Percentiles rank a stretch among this genome's conserved stretches.
phyloP scores from a whole-genome alignment of 306 rosid genomes.

The Cicer cuneatum region DNA sequence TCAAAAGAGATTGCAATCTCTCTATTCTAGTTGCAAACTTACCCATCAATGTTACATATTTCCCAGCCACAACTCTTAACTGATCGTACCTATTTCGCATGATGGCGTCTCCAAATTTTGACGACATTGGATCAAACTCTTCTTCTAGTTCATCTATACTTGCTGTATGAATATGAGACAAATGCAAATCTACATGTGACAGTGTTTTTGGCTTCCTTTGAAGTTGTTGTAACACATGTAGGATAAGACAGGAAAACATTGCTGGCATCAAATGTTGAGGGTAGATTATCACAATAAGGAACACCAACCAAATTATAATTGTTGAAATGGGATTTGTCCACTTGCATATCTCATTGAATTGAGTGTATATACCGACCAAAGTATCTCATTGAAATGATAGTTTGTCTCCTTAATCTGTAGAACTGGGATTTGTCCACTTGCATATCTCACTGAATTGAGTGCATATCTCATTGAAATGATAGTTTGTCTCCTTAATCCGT shows the following conservation, averaged over 20 bases:
- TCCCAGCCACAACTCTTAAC: slow-evolving; percentile 44
- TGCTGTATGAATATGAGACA: slow-evolving; percentile 47
- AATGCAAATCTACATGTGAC: slow-evolving; percentile 44
- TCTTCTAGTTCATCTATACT: slow-evolving; percentile 55
- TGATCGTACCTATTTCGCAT: slow-evolving; percentile 47
- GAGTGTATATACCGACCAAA: slow-evolving; percentile 1
- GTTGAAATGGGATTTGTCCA: slow-evolving; percentile 42
- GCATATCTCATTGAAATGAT: too few species aligned
- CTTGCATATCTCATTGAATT: slow-evolving; percentile 31
- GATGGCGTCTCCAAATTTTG: slow-evolving; percentile 34
- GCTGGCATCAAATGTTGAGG: slow-evolving; percentile 38
- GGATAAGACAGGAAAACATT: slow-evolving; percentile 10
- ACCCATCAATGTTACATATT: slow-evolving; percentile 41
- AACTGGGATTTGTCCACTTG: too few species aligned
- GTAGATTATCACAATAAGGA: not conserved
- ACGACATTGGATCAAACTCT: slow-evolving; percentile 61
- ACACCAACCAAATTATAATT: not conserved
- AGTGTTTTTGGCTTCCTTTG: slow-evolving; percentile 44
- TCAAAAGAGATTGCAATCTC: slow-evolving; percentile 45
- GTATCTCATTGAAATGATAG: too few species aligned
- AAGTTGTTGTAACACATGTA: not conserved
- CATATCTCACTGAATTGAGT: too few species aligned
- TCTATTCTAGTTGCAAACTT: slow-evolving; percentile 42
- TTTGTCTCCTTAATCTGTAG: too few species aligned
- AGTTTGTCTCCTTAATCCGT: slow-evolving; percentile 43